Conservation (phyloP, 169 alveolate genomes). For the Perkinsus chesapeaki region DNA sequence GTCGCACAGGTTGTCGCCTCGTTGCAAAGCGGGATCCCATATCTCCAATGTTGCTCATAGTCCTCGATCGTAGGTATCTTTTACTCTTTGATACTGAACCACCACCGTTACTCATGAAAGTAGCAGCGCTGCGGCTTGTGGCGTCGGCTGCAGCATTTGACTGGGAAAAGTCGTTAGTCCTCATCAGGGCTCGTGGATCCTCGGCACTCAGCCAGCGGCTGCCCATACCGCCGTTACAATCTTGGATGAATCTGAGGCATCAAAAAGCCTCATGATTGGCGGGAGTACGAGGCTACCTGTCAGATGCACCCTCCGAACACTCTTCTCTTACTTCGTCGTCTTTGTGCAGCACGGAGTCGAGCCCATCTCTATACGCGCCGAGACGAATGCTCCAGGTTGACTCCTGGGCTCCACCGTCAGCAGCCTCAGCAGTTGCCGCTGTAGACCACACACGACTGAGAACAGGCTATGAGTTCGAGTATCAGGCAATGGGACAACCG, state of each 20-base stretch:
- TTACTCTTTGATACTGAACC: neutral
- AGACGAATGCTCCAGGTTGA: neutral
- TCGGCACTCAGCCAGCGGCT: neutral
- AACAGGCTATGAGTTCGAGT: neutral
- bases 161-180: neutral
- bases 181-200: neutral
- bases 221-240: neutral
- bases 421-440: neutral
- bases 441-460: neutral
- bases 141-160: neutral
- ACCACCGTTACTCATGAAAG: neutral
- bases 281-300: neutral
- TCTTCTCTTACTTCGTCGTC: neutral
- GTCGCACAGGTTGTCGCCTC: neutral
- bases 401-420: neutral
- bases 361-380: neutral
- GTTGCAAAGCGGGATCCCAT: neutral
- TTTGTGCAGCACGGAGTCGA: neutral
- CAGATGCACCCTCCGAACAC: neutral
- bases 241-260: neutral
- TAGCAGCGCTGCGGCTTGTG: neutral
- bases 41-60: neutral
- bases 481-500: neutral
- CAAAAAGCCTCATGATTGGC: neutral
- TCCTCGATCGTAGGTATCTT: neutral